Evolutionary conservation across 1,284 basidiomycete genomes (phyloP), one percentile per base, ranked within the genome.

Genomic region (Golubevia sp.): DNA sequence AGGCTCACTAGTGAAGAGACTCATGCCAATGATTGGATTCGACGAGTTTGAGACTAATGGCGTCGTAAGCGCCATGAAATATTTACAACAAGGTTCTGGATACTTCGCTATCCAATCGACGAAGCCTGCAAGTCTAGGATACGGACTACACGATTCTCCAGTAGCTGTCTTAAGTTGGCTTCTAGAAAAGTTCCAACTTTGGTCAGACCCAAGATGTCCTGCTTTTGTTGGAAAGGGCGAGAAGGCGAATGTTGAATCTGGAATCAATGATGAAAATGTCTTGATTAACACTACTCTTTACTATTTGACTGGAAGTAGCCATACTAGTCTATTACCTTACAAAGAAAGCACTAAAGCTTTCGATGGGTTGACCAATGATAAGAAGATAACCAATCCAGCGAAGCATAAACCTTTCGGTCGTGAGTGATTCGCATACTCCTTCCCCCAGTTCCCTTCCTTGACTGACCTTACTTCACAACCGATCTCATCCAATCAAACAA

Each of bases 201-300:
- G 74, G 74, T 68, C 63, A n/a, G 74, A 76, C 38, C 72, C 72
- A 3, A 59, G 70, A 5, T 63, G 62, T n/a, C 68, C 74, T 15
- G 71, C 74, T 0, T 74, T 76, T 65, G 59, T 6, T 26, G 6
- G 61, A 55, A 38, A 58, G 7, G n/a, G 23, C 23, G 53, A 49
- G 0, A 51, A 68, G 21, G 52, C 49, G 2, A 38, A 58, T 2
- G 34, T 18, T 30, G 23, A 20, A n/a, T 34, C 5, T 13, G 44
- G 57, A 25, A 51, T 76, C 38, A 64, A 64, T n/a, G 74, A 76
- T 30, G 59, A 76, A 30, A 67, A 66, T 26, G 64, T 75, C 34
- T 56, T 74, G 44, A 67, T 62, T 23, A 66, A 67, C 23, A 61
- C 67, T 8, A 74, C 68, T 59, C 56, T 76, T 55, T 76, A 76